phyloP scores from a whole-genome alignment of 73 alveolate genomes.

The Paramecium primaurelia region DNA sequence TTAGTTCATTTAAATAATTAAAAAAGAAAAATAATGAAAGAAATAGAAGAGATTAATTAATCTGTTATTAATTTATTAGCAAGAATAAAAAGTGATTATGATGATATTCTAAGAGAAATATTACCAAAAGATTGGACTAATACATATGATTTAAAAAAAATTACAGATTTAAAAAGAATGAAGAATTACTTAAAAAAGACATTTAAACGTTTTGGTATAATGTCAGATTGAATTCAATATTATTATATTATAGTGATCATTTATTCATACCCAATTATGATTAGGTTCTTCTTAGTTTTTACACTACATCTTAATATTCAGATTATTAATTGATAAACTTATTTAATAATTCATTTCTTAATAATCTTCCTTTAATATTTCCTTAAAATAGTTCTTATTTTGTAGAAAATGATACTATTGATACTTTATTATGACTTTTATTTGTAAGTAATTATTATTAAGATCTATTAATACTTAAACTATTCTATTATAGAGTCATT shows the following conservation, averaged over 20 bases:
- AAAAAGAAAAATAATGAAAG: constrained; percentile 31
- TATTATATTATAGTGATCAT: not conserved
- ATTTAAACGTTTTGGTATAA: constrained; percentile 59
- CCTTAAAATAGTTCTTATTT: not conserved
- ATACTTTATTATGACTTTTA: not conserved
- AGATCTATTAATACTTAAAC: not conserved
- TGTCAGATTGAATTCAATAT: constrained; percentile 20
- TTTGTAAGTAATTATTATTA: not conserved
- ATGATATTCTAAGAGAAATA: constrained; percentile 54
- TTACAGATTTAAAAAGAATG: constrained; percentile 49
- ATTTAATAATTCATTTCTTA: constrained; percentile 6
- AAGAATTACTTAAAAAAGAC: constrained; percentile 56
- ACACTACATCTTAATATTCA: not conserved
- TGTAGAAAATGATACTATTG: not conserved
- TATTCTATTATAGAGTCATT: not conserved
- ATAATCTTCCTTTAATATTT: not conserved
- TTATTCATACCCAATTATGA: not conserved
- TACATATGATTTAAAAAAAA: constrained; percentile 57
- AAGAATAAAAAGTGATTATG: constrained; percentile 52
- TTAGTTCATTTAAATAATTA: constrained; percentile 13
- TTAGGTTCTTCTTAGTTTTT: not conserved
- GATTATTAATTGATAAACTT: not conserved
- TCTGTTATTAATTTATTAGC: constrained; percentile 8
- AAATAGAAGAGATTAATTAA: constrained; percentile 48
- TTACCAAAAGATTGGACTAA: constrained; percentile 48